These are phyloP conservation scores for Collybia sp. DNA, from an alignment of 768 basidiomycete genomes.

Conservation along the genomic window DNA sequence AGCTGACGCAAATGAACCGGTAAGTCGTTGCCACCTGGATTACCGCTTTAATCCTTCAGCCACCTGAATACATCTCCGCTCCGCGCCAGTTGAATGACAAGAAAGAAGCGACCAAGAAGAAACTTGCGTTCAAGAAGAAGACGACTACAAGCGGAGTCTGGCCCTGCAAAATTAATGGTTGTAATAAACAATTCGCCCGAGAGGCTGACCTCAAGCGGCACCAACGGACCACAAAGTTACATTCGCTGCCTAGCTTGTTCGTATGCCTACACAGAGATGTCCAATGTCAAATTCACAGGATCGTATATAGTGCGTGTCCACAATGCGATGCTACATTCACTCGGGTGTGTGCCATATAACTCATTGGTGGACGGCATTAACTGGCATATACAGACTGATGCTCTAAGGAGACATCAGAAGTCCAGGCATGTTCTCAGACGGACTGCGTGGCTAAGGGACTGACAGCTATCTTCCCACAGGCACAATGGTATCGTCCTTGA, in stretches of 20 bases:
- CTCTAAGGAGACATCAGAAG: slow-evolving; percentile 74
- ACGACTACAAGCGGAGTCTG: slow-evolving; percentile 48
- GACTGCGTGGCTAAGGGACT: not conserved
- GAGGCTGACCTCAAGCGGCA: slow-evolving; percentile 82
- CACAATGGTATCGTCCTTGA: slow-evolving; percentile 69
- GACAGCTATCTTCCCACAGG: slow-evolving; percentile 23
- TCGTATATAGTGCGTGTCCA: slow-evolving; percentile 54
- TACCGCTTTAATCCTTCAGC: slow-evolving; percentile 7
- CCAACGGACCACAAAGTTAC: slow-evolving; percentile 74
- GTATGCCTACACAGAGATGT: slow-evolving; percentile 14
- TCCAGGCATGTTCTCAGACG: slow-evolving; percentile 48
- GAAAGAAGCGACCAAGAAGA: slow-evolving; percentile 21
- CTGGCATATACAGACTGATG: slow-evolving; percentile 62
- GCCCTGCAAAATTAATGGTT: slow-evolving; percentile 80
- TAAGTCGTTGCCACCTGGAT: slow-evolving; percentile 13
- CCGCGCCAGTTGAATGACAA: slow-evolving; percentile 18
- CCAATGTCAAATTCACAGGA: slow-evolving; percentile 3
- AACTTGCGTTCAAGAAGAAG: slow-evolving; percentile 36
- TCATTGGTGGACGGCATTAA: slow-evolving; percentile 12
- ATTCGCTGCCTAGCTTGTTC: slow-evolving; percentile 72
- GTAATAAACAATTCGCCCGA: slow-evolving; percentile 77
- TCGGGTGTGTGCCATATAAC: slow-evolving; percentile 43
- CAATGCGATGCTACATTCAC: slow-evolving; percentile 81
- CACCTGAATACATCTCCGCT: slow-evolving; percentile 8
- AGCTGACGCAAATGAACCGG: slow-evolving; percentile 17